Evolutionary conservation across 441 rosid species (phyloP).

Genomic region (Iberis amara): DNA sequence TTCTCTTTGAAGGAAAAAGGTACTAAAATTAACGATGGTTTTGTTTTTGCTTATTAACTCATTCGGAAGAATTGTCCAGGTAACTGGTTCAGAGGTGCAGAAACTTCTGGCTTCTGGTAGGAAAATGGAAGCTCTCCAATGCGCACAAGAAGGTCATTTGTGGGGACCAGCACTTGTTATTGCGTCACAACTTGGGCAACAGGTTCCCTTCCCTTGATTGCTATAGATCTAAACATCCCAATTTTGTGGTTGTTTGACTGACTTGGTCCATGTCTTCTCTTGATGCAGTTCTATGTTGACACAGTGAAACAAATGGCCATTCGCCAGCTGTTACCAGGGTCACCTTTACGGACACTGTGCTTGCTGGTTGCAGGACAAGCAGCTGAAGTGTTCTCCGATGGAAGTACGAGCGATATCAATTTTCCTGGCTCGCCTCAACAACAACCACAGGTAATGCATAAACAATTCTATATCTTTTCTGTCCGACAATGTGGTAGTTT

Average conservation of each 20-base stretch:
- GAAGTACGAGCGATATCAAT: slow-evolving; percentile 29
- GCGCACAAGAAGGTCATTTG: slow-evolving; percentile 89
- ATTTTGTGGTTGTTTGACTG: slow-evolving; percentile 17
- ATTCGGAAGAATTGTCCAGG: slow-evolving; percentile 44
- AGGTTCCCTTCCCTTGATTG: slow-evolving; percentile 46
- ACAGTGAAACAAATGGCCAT: slow-evolving; percentile 97
- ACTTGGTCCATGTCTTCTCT: slow-evolving; percentile 23
- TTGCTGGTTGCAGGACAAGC: slow-evolving; percentile 97
- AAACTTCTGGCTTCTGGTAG: slow-evolving; percentile 90
- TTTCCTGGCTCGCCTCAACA: slow-evolving; percentile 48
- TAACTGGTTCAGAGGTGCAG: slow-evolving; percentile 86
- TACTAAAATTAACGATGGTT: neutral
- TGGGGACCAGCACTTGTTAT: slow-evolving; percentile 99
- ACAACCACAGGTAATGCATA: slow-evolving; percentile 49
- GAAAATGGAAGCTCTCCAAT: slow-evolving; percentile 72
- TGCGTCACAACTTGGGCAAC: slow-evolving; percentile 91
- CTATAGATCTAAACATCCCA: slow-evolving; percentile 1
- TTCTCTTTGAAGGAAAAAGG: neutral
- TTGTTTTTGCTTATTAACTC: slow-evolving; percentile 26
- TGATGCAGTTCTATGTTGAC: slow-evolving; percentile 75
- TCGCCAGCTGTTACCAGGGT: slow-evolving; percentile 79
- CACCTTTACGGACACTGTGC: slow-evolving; percentile 94
- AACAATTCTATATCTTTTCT: neutral
- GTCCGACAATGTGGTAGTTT: slow-evolving; percentile 7
- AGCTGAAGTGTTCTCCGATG: slow-evolving; percentile 74